A percentile compares a stretch with the other conserved stretches of the same genome.
Conservation (phyloP, 768 basidiomycete species). For the Calocera cornea region DNA sequence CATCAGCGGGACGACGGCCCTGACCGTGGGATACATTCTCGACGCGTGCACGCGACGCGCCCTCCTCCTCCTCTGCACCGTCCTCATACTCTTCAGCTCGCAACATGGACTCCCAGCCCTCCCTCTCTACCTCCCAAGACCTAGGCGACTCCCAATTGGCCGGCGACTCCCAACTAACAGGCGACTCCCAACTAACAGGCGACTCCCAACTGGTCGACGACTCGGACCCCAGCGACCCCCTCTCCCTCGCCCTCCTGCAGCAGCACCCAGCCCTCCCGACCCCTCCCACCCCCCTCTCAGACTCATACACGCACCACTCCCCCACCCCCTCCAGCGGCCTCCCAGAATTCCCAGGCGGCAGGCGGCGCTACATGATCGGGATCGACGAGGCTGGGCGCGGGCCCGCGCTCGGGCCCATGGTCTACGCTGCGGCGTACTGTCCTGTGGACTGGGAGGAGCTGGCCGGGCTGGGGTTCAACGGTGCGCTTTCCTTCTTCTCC, state of each 20-base stretch:
- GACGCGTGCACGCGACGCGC: no score
- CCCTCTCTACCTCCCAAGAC: no score
- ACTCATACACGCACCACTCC: slow-evolving; percentile 22
- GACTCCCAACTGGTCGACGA: background rate
- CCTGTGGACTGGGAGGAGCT: slow-evolving; percentile 57
- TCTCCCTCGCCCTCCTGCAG: background rate
- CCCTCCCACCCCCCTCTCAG: slow-evolving; percentile 9
- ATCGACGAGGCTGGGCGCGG: slow-evolving; percentile 99
- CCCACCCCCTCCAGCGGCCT: slow-evolving; percentile 10
- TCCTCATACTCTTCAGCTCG: background rate
- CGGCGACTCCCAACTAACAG: no score
- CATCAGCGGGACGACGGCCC: no score
- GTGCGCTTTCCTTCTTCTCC: no score
- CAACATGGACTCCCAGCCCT: background rate
- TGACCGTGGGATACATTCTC: no score
- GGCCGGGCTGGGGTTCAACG: slow-evolving; percentile 78
- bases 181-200: background rate
- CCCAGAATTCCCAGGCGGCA: slow-evolving; percentile 10
- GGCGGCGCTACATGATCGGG: slow-evolving; percentile 70
- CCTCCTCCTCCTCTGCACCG: background rate
- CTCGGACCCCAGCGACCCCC: background rate
- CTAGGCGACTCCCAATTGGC: no score
- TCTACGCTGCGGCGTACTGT: slow-evolving; percentile 93
- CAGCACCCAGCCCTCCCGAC: background rate
- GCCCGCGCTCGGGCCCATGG: slow-evolving; percentile 87